Conservation (phyloP, 2,329 filamentous ascomycete species). For the Exophiala bonariae region DNA sequence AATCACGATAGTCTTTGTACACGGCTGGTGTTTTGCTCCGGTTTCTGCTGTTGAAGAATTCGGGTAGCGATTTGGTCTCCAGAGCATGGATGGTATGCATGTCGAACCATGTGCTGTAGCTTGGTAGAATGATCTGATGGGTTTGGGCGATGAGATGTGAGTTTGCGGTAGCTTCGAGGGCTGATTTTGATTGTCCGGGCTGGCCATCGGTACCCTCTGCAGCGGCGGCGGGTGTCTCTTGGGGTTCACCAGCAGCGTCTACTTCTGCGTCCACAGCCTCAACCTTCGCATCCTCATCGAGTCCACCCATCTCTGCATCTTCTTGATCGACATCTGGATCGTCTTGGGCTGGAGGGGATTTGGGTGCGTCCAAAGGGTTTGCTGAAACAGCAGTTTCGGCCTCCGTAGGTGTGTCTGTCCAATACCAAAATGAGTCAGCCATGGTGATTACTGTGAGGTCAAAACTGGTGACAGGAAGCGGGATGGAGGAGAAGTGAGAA, state of each 20-base stretch:
- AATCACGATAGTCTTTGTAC: slow-evolving; percentile 98
- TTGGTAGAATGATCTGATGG: slow-evolving; percentile 92
- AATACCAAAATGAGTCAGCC: neutral
- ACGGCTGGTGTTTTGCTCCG: slow-evolving; percentile 96
- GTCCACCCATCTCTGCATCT: slow-evolving; percentile 81
- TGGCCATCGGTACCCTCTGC: slow-evolving; percentile 54
- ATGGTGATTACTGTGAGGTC: neutral
- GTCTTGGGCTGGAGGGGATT: slow-evolving; percentile 63
- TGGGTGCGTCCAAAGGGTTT: slow-evolving; percentile 57
- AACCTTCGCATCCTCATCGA: slow-evolving; percentile 44
- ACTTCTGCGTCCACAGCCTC: slow-evolving; percentile 39
- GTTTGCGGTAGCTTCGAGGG: slow-evolving; percentile 80
- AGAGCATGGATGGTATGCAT: slow-evolving; percentile 90
- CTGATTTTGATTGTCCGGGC: slow-evolving; percentile 72
- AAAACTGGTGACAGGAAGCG: no score
- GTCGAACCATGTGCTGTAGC: slow-evolving; percentile 98
- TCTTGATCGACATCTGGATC: slow-evolving; percentile 56
- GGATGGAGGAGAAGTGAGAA: no score
- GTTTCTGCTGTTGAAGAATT: slow-evolving; percentile 98
- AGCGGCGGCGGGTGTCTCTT: slow-evolving; percentile 34
- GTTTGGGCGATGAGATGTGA: slow-evolving; percentile 91
- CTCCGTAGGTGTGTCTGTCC: slow-evolving; percentile 11
- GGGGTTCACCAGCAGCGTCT: slow-evolving; percentile 42
- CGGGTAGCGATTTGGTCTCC: slow-evolving; percentile 90
- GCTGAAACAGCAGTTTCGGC: slow-evolving; percentile 8